phyloP scores from a whole-genome alignment of 495 filamentous ascomycete species.

The Penicillium bovifimosum region DNA sequence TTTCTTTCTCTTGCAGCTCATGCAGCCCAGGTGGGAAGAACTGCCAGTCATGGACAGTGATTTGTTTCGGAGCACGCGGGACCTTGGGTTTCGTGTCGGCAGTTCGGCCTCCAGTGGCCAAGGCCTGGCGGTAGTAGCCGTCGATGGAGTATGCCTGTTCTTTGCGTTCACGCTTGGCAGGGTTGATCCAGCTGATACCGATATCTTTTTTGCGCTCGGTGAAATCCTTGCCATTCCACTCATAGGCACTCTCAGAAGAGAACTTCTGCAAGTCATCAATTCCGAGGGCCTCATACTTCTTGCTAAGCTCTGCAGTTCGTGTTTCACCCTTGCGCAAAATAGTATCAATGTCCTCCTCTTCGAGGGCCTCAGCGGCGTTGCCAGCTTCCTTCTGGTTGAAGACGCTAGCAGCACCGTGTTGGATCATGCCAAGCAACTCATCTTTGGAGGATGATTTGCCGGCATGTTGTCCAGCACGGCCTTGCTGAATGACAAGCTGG shows the following conservation, averaged over 20 bases:
- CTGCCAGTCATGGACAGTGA: constrained; percentile 90
- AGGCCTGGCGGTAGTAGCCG: constrained; percentile 92
- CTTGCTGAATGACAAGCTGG: constrained; percentile 99
- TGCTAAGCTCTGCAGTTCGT: constrained; percentile 81
- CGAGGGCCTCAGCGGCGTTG: constrained; percentile 56
- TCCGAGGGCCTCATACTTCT: constrained; percentile 94
- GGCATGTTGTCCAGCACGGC: constrained; percentile 83
- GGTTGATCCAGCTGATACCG: constrained; percentile 96
- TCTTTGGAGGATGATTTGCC: constrained; percentile 91
- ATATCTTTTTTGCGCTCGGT: constrained; percentile 88
- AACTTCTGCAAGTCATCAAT: constrained; percentile 98
- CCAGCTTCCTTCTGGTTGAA: constrained; percentile 65
- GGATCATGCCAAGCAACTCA: constrained; percentile 95
- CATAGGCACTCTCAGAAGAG: constrained; percentile 91
- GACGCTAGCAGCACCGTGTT: constrained; percentile 93
- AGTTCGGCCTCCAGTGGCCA: constrained; percentile 77
- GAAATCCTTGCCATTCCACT: constrained; percentile 98
- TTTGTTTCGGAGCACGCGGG: constrained; percentile 91
- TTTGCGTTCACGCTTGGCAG: constrained; percentile 96
- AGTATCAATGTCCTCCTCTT: constrained; percentile 76
- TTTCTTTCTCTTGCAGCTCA: constrained; percentile 93
- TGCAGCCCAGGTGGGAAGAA: constrained; percentile 82
- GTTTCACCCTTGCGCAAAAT: constrained; percentile 85
- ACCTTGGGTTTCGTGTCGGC: constrained; percentile 90
- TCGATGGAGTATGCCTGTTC: constrained; percentile 98